Evolutionary conservation across 768 basidiomycete genomes (phyloP).

Genomic region (Naganishia onofrii): DNA sequence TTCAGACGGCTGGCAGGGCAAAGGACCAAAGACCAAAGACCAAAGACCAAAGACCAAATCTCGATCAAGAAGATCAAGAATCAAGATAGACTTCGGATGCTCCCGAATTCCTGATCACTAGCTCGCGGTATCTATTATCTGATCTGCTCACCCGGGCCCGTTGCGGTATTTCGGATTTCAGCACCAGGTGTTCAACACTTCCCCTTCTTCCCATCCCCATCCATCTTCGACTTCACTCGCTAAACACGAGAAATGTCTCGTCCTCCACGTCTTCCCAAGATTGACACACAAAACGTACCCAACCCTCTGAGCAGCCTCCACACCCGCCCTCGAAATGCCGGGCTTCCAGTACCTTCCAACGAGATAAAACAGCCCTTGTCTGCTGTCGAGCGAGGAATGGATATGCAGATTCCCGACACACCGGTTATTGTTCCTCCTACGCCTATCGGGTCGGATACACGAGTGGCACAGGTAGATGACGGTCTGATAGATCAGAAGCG

Average conservation of each 20-base stretch:
- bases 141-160: no score
- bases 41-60: no score
- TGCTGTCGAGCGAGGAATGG: not conserved
- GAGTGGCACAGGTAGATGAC: slow-evolving; percentile 70
- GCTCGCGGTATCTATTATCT: not conserved
- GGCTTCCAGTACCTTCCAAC: not conserved
- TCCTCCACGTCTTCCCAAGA: not conserved
- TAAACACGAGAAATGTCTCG: not conserved
- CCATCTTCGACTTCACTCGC: not conserved
- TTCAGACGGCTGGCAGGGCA: no score
- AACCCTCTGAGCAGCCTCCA: not conserved
- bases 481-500: not conserved
- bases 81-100: not conserved
- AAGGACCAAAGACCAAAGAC: no score
- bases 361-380: not conserved
- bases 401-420: slow-evolving; percentile 6
- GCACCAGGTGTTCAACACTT: no score
- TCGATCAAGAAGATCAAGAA: no score
- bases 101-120: not conserved
- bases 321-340: not conserved
- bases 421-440: slow-evolving; percentile 11
- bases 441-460: slow-evolving; percentile 60
- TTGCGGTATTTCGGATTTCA: not conserved
- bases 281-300: not conserved
- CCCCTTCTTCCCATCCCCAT: no score